A percentile compares a stretch with the other conserved stretches of the same genome.
Evolutionary conservation across 768 basidiomycete species (phyloP).

Genomic region (Wakefieldia striispora): DNA sequence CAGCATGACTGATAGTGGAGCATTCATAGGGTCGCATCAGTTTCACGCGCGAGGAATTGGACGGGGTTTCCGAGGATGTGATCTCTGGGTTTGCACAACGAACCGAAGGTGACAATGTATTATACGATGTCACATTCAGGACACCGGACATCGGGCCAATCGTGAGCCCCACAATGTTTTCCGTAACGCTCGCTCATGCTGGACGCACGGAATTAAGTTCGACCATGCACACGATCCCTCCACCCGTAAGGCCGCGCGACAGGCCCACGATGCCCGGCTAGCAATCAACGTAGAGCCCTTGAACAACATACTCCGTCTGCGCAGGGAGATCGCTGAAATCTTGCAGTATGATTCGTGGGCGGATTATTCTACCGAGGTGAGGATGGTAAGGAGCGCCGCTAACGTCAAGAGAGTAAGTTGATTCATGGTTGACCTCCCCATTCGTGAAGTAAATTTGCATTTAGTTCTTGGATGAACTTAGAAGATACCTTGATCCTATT

Average conservation of each 20-base stretch:
- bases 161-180: conserved; percentile 38
- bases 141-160: conserved; percentile 80
- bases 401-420: conserved; percentile 53
- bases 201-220: conserved; percentile 44
- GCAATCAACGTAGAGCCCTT: conserved; percentile 69
- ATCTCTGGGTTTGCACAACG: conserved; percentile 73
- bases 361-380: conserved; percentile 79
- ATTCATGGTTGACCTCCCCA: no score
- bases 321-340: conserved; percentile 64
- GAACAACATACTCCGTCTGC: conserved; percentile 62
- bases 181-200: background rate
- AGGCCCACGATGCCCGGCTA: conserved; percentile 68
- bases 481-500: conserved; percentile 69
- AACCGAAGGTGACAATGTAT: conserved; percentile 52
- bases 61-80: conserved; percentile 79
- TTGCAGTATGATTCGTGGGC: conserved; percentile 81
- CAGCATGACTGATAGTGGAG: background rate
- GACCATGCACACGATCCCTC: conserved; percentile 72
- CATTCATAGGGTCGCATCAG: conserved; percentile 50
- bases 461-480: conserved; percentile 78
- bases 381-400: conserved; percentile 77
- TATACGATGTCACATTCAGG: conserved; percentile 77
- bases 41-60: conserved; percentile 72
- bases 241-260: conserved; percentile 63
- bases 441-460: background rate